A percentile compares a stretch with the other conserved stretches of the same genome.
Evolutionary conservation across 192 early-diverging fungal species (phyloP).

Genomic region (Coemansia sp.): DNA sequence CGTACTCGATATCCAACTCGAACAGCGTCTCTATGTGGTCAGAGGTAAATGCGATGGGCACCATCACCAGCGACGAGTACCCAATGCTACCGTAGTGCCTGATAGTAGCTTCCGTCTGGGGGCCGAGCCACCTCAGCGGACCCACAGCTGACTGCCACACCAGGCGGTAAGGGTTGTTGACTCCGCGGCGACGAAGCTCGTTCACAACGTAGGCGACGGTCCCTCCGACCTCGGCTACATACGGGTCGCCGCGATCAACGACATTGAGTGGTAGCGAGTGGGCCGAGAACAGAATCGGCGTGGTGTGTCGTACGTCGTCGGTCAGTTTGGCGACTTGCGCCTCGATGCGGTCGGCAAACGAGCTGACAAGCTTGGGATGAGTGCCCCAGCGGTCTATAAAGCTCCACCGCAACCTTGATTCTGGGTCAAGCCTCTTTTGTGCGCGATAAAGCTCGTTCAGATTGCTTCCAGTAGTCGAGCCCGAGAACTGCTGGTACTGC

Average conservation of each 20-base stretch:
- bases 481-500: constrained; percentile 97
- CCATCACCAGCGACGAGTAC: constrained; percentile 75
- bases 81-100: constrained; percentile 73
- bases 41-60: constrained; percentile 94
- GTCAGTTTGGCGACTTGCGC: constrained; percentile 54
- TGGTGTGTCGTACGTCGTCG: constrained; percentile 69
- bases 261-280: constrained; percentile 94
- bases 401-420: constrained; percentile 77
- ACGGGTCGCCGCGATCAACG: constrained; percentile 89
- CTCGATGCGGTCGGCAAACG: constrained; percentile 80
- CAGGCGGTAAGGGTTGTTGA: constrained; percentile 79
- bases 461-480: constrained; percentile 89
- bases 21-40: constrained; percentile 98
- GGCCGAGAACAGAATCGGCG: constrained; percentile 90
- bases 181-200: constrained; percentile 57
- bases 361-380: constrained; percentile 78
- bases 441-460: constrained; percentile 82
- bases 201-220: constrained; percentile 83
- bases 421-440: constrained; percentile 61
- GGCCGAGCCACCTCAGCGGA: constrained; percentile 87
- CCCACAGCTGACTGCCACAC: constrained; percentile 97
- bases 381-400: constrained; percentile 96
- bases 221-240: constrained; percentile 81
- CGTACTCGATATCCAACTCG: constrained; percentile 95
- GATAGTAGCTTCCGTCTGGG: constrained; percentile 80